Evolutionary conservation across 805 yeast genomes (phyloP).

Genomic region (Candida tallmaniae): DNA sequence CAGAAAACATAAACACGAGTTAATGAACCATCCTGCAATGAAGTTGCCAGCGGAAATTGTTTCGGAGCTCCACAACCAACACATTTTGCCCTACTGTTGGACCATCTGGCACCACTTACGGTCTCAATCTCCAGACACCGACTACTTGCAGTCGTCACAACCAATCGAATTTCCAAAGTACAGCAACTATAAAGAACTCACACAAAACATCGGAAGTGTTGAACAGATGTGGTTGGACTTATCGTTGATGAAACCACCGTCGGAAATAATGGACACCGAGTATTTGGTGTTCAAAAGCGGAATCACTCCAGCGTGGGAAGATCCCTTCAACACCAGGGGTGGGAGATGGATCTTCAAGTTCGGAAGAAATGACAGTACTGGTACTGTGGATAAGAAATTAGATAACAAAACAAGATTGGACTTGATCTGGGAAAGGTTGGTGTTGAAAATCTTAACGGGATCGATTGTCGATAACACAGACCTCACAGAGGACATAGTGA

Average conservation of each 20-base stretch:
- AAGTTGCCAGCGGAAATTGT: constrained; percentile 29
- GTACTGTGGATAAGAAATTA: constrained; percentile 13
- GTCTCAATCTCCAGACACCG: constrained; percentile 17
- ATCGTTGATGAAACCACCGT: constrained; percentile 33
- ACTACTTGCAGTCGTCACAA: constrained; percentile 42
- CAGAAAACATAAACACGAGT: constrained; percentile 8
- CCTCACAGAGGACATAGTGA: constrained; percentile 29
- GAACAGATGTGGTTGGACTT: constrained; percentile 52
- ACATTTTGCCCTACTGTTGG: constrained; percentile 45
- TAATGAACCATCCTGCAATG: constrained; percentile 23
- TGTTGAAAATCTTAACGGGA: constrained; percentile 50
- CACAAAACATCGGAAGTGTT: constrained; percentile 37
- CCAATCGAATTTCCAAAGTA: constrained; percentile 37
- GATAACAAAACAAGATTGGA: constrained; percentile 30
- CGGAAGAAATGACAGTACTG: too few species aligned
- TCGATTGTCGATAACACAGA: constrained; percentile 37
- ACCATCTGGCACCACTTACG: constrained; percentile 46
- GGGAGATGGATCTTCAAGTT: constrained; percentile 62
- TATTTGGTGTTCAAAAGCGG: constrained; percentile 55
- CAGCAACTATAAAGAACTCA: constrained; percentile 7
- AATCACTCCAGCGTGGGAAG: constrained; percentile 66
- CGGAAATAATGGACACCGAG: constrained; percentile 45
- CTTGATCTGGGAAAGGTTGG: constrained; percentile 53
- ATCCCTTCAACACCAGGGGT: constrained; percentile 54
- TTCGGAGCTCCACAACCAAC: constrained; percentile 22